Percentiles rank a stretch among this genome's conserved stretches.
Conservation (phyloP, 2,329 filamentous ascomycete genomes). For the Monosporascus sp. region DNA sequence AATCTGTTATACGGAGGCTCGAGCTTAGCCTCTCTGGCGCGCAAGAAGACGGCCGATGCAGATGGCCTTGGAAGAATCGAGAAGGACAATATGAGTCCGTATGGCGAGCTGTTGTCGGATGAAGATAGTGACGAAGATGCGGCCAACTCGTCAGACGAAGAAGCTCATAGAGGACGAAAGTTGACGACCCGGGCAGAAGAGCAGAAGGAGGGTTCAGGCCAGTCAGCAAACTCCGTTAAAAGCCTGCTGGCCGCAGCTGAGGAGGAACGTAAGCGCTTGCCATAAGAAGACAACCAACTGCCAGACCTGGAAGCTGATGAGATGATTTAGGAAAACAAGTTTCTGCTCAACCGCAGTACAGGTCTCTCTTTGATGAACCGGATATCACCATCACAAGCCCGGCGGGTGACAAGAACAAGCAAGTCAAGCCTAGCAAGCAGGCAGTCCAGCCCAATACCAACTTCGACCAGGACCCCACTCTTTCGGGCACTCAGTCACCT, state of each 20-base stretch:
- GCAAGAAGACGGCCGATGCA: slow-evolving; percentile 44
- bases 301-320: slow-evolving; percentile 17
- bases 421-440: slow-evolving; percentile 42
- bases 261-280: slow-evolving; percentile 63
- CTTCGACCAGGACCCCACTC: slow-evolving; percentile 62
- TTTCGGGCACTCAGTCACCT: slow-evolving; percentile 49
- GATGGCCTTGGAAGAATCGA: slow-evolving; percentile 52
- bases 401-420: slow-evolving; percentile 54
- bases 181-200: slow-evolving; percentile 44
- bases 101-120: slow-evolving; percentile 60
- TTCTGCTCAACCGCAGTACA: slow-evolving; percentile 52
- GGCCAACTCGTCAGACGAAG: slow-evolving; percentile 57
- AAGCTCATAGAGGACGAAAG: slow-evolving; percentile 58
- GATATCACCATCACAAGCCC: slow-evolving; percentile 61
- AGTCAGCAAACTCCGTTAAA: slow-evolving; percentile 29
- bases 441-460: slow-evolving; percentile 75
- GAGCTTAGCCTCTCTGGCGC: slow-evolving; percentile 56
- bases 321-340: slow-evolving; percentile 45
- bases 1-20: slow-evolving; percentile 61
- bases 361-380: slow-evolving; percentile 62
- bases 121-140: slow-evolving; percentile 63
- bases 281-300: slow-evolving; percentile 6
- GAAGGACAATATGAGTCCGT: slow-evolving; percentile 62
- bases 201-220: slow-evolving; percentile 30
- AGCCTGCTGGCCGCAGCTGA: slow-evolving; percentile 71